phyloP scores from a whole-genome alignment of 108 stramenopile genomes.

The Chaetoceros muelleri region DNA sequence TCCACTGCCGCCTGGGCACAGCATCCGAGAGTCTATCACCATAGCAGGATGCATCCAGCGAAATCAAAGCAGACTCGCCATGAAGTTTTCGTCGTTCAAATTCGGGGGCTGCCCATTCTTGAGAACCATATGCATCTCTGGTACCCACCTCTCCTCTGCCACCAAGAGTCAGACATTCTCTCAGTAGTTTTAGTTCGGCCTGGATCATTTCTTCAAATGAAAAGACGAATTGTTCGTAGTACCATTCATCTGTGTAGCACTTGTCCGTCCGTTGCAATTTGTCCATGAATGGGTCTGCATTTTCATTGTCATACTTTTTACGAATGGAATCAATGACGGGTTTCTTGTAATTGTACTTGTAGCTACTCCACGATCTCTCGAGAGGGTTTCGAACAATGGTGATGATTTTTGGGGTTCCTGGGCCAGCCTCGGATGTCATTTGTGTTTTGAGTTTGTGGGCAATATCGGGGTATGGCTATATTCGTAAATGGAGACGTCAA shows the following conservation, averaged over 20 bases:
- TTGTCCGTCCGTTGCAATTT: neutral
- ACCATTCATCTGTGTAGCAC: slow-evolving; percentile 20
- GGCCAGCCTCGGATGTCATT: neutral
- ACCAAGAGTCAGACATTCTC: slow-evolving; percentile 33
- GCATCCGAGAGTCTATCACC: slow-evolving; percentile 20
- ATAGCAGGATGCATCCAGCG: slow-evolving; percentile 66
- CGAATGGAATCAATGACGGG: slow-evolving; percentile 37
- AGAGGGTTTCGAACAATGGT: slow-evolving; percentile 60
- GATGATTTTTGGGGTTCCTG: slow-evolving; percentile 33
- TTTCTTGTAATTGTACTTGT: slow-evolving; percentile 64
- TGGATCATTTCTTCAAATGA: slow-evolving; percentile 64
- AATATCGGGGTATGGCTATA: neutral
- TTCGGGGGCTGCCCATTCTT: slow-evolving; percentile 18
- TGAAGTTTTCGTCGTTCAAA: slow-evolving; percentile 23
- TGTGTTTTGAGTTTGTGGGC: neutral
- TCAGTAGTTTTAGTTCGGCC: slow-evolving; percentile 53
- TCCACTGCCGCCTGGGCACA: slow-evolving; percentile 59
- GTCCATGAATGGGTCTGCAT: neutral
- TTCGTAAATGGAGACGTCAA: too few relatives aligned
- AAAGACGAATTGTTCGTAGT: slow-evolving; percentile 47
- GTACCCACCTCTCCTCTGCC: slow-evolving; percentile 23
- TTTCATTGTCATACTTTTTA: too few relatives aligned
- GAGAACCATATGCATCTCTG: neutral
- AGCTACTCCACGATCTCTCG: slow-evolving; percentile 56
- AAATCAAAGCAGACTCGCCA: slow-evolving; percentile 39